Percentiles rank a stretch among this genome's conserved stretches.
Evolutionary conservation across 441 rosid species (phyloP).

Genomic region (Mallotus japonicus): DNA sequence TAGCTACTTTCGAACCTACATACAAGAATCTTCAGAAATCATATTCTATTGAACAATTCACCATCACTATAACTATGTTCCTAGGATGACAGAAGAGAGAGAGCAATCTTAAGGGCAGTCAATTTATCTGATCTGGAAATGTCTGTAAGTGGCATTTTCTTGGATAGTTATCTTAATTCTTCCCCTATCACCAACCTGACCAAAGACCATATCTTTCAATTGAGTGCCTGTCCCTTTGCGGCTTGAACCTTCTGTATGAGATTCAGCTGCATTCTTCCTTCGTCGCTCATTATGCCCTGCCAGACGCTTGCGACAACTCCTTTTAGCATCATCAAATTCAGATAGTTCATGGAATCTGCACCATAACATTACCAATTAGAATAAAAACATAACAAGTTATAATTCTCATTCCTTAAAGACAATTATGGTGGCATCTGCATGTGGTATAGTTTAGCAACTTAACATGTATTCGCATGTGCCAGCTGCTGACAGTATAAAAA

Average conservation of each 20-base stretch:
- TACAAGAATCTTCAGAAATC: background rate
- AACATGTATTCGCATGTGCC: background rate
- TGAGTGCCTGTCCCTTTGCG: conserved; percentile 21
- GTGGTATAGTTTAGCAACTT: background rate
- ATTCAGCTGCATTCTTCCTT: conserved; percentile 45
- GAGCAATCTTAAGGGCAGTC: conserved; percentile 31
- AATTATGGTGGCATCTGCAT: background rate
- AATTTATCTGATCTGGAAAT: conserved; percentile 44
- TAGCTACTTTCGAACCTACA: background rate
- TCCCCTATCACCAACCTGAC: conserved; percentile 39
- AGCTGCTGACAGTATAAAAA: background rate
- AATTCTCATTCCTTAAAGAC: background rate
- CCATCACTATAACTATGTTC: background rate
- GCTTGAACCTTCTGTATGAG: conserved; percentile 34
- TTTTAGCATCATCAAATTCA: conserved; percentile 55
- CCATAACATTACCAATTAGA: conserved; percentile 5
- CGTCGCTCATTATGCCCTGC: conserved; percentile 67
- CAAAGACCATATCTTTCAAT: conserved; percentile 40
- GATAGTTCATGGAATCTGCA: conserved; percentile 56
- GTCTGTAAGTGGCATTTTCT: conserved; percentile 44
- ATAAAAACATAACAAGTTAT: background rate
- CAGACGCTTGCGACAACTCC: conserved; percentile 59
- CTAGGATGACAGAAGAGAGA: conserved; percentile 69
- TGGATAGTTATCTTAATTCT: conserved; percentile 41
- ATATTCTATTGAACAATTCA: background rate